A percentile compares a stretch with the other conserved stretches of the same genome.
Evolutionary conservation across 177 flowering plant genomes (phyloP).

Genomic region (Tripterygium wilfordii): DNA sequence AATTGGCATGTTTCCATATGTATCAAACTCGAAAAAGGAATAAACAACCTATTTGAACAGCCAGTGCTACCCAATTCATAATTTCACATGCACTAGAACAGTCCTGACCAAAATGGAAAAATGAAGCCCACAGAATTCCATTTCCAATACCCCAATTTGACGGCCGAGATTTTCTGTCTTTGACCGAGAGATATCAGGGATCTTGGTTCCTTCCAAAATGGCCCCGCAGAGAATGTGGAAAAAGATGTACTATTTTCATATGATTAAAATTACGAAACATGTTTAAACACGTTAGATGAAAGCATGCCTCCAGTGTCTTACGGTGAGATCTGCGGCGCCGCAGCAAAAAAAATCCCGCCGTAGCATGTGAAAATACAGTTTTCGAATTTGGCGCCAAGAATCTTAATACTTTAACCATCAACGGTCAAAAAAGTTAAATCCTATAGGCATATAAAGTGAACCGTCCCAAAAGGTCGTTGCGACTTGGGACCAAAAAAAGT

Average conservation of each 20-base stretch:
- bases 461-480: too few species aligned
- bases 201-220: background rate
- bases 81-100: too few species aligned
- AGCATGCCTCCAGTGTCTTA: constrained; percentile 27
- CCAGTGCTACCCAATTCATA: too few species aligned
- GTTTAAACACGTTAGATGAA: constrained; percentile 17
- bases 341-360: background rate
- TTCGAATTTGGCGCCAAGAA: constrained; percentile 28
- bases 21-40: too few species aligned
- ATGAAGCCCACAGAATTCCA: background rate
- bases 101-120: too few species aligned
- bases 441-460: too few species aligned
- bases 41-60: too few species aligned
- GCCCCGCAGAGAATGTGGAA: too few species aligned
- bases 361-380: background rate
- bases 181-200: background rate
- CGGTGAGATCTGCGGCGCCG: constrained; percentile 32
- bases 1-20: too few species aligned
- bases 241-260: background rate
- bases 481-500: too few species aligned
- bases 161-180: constrained; percentile 15
- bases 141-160: constrained; percentile 1
- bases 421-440: constrained; percentile 22
- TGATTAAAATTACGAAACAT: constrained; percentile 1
- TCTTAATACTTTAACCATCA: too few species aligned